Base-by-base conservation (phyloP, 208 protist genomes). In the Paratrypanosoma confusum region DNA sequence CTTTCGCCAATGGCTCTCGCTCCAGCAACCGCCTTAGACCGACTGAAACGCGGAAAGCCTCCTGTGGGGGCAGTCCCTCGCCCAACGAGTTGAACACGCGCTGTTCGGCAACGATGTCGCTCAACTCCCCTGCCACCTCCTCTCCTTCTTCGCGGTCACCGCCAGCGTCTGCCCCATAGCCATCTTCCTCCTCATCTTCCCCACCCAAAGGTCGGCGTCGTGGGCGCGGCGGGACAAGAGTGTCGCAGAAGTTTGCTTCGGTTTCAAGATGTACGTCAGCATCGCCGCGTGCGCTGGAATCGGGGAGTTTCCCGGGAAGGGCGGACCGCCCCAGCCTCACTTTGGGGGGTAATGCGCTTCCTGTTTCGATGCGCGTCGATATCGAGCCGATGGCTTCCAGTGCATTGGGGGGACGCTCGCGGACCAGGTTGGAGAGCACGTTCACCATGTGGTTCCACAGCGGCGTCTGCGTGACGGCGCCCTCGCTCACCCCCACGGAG, bases 391-490 rank as follows among this genome's bases (percentile, higher is more conserved):
- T 46, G 5, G 74, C 65, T 39, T 90, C 77, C 25, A 90, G 48
- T 16, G 75, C 62, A 47, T 74, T 59, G 26, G 44, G 42, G 16
- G 85, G 85, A 5, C 69, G 67, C 60, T 90, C 75, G 26, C 68
- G 64, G 8, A 89, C 50, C 35, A 93, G 62, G 17, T 83, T 61
- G 22, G 81, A 62, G 17, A 93, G 58, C 16, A 85, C 70, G 34
- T 77, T 55, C 34, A 66, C 69, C 77, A 93, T 76, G 75, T 93
- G 85, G 14, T 79, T 44, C 81, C 85, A 93, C 49, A 90, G 27
- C 1, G 85, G 72, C 22, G 85, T 80, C 42, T 69, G 55, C 7
- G 65, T 57, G 28, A 93, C 74, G 22, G 71, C 53, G 34, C 76
- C 54, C 28, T 70, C 74, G 14, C 64, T 63, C 29, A 86, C 20